phyloP scores from a whole-genome alignment of 2,329 filamentous ascomycete species.

The Fusarium dimerum region DNA sequence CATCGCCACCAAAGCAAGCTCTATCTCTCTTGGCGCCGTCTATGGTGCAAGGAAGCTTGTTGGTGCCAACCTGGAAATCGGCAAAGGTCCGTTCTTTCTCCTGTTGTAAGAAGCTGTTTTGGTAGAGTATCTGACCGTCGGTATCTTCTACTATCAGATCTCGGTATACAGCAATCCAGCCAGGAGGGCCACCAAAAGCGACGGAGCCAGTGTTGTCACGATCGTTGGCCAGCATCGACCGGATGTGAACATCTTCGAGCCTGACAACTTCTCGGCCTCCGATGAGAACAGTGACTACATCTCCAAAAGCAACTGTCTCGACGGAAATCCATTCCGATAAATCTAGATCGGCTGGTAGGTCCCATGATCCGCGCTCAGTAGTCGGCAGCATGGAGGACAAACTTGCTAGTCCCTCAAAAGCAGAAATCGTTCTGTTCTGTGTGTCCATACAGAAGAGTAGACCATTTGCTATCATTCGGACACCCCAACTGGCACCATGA shows the following conservation, averaged over 20 bases:
- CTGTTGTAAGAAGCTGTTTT: not conserved
- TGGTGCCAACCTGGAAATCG: conserved; percentile 2
- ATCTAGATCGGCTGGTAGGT: not conserved
- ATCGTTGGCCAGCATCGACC: not conserved
- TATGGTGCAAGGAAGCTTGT: not conserved
- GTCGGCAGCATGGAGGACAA: not conserved
- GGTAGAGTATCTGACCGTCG: not conserved
- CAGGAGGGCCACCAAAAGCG: not conserved
- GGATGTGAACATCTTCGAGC: not conserved
- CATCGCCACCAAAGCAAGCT: conserved; percentile 1
- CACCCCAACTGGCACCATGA: not conserved
- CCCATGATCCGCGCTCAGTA: not conserved
- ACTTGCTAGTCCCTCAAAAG: not conserved
- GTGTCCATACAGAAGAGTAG: conserved; percentile 1
- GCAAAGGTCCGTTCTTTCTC: not conserved
- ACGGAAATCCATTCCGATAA: not conserved
- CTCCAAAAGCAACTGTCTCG: not conserved
- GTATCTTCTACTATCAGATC: not conserved
- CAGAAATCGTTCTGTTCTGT: not conserved
- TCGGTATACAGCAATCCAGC: not conserved
- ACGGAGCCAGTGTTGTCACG: not conserved
- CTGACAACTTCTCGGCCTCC: not conserved
- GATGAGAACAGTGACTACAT: not conserved
- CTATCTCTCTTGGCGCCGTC: conserved; percentile 2
- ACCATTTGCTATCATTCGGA: not conserved